Conservation (phyloP, 768 basidiomycete genomes). For the Tylopilus plumbeoviolaceoides region DNA sequence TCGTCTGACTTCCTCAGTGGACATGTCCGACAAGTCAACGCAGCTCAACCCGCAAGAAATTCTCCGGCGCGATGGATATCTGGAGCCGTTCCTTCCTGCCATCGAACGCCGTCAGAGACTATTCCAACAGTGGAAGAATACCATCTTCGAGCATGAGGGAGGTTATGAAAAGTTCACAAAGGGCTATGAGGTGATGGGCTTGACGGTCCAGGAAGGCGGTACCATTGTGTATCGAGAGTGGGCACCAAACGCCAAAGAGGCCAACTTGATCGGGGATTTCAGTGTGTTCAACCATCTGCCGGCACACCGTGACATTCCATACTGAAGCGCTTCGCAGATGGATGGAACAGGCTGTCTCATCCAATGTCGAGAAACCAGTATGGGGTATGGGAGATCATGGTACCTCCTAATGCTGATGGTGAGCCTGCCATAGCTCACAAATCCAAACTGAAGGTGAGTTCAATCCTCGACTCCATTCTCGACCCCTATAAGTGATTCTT, state of each 20-base stretch:
- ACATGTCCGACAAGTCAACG: slow-evolving; percentile 41
- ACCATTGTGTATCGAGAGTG: slow-evolving; percentile 88
- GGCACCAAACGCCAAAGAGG: slow-evolving; percentile 87
- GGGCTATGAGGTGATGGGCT: slow-evolving; percentile 60
- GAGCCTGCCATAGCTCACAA: slow-evolving; percentile 88
- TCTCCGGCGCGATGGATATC: slow-evolving; percentile 64
- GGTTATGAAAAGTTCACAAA: slow-evolving; percentile 69
- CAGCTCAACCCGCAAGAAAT: slow-evolving; percentile 54
- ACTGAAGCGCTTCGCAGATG: slow-evolving; percentile 47
- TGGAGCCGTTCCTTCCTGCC: slow-evolving; percentile 66
- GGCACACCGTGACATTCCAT: background rate
- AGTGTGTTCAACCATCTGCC: slow-evolving; percentile 53
- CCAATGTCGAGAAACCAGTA: slow-evolving; percentile 81
- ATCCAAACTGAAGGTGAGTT: slow-evolving; percentile 83
- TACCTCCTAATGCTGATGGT: slow-evolving; percentile 66
- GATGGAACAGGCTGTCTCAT: slow-evolving; percentile 83
- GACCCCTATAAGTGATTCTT: background rate
- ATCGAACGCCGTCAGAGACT: slow-evolving; percentile 66
- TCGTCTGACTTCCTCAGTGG: slow-evolving; percentile 2
- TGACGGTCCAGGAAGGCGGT: slow-evolving; percentile 65
- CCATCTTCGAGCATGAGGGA: slow-evolving; percentile 74
- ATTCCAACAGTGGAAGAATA: slow-evolving; percentile 73
- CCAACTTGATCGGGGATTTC: slow-evolving; percentile 91
- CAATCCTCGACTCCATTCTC: background rate
- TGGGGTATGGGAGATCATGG: slow-evolving; percentile 84